Percentiles rank a stretch among this genome's conserved stretches.
These are phyloP conservation scores for Monosporozyma servazzii DNA, from an alignment of 805 yeast genomes.

Conservation along the genomic window DNA sequence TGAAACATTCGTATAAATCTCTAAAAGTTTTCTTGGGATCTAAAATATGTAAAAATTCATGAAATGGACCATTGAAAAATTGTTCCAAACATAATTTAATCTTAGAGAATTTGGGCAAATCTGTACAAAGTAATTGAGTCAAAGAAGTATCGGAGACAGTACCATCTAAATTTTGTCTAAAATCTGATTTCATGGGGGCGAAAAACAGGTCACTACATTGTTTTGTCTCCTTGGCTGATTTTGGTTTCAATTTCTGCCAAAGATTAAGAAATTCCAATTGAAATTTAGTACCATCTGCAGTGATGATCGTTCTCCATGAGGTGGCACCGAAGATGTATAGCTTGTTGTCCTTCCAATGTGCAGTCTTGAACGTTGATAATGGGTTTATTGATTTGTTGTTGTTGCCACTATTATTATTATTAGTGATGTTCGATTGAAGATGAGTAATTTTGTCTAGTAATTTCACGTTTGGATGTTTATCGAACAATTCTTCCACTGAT, in stretches of 20 bases:
- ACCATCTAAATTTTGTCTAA: neutral
- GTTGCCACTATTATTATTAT: slow-evolving; percentile 1
- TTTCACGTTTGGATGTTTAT: slow-evolving; percentile 18
- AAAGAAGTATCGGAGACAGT: neutral
- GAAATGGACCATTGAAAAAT: slow-evolving; percentile 13
- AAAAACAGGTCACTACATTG: neutral
- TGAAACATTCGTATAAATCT: slow-evolving; percentile 11
- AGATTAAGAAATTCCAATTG: slow-evolving; percentile 14
- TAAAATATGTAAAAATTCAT: slow-evolving; percentile 11
- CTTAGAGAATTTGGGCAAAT: slow-evolving; percentile 11
- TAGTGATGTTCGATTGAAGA: slow-evolving; percentile 9
- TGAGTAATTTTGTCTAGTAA: slow-evolving; percentile 15
- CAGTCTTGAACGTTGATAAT: neutral
- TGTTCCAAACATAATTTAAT: slow-evolving; percentile 7
- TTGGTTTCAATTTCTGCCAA: slow-evolving; percentile 19
- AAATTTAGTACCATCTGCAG: slow-evolving; percentile 12
- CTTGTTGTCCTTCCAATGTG: slow-evolving; percentile 1
- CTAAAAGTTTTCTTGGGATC: slow-evolving; percentile 13
- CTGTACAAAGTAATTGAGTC: slow-evolving; percentile 1
- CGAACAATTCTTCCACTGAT: slow-evolving; percentile 15
- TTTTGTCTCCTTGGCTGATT: slow-evolving; percentile 6
- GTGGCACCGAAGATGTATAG: slow-evolving; percentile 24
- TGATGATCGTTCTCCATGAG: slow-evolving; percentile 18
- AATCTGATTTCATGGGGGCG: neutral
- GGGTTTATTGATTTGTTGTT: neutral